phyloP scores from a whole-genome alignment of 202 grass and related monocot species.

The Schoenoplectus triqueter region DNA sequence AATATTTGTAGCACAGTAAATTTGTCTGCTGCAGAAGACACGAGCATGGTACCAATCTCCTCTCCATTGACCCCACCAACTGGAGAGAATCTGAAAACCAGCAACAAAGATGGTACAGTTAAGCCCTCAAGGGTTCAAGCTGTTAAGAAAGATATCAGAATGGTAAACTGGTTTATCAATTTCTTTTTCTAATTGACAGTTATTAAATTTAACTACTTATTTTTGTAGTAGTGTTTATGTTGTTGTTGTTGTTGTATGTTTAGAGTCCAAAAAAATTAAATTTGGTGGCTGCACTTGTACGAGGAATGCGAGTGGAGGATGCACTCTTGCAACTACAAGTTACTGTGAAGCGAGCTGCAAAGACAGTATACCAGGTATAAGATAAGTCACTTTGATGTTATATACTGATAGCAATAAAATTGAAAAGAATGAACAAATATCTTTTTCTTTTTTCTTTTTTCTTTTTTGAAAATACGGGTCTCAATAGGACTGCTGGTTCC shows the following conservation, averaged over 20 bases:
- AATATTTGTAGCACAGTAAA: constrained; percentile 71
- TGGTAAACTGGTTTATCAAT: constrained; percentile 48
- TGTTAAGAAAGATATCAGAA: constrained; percentile 83
- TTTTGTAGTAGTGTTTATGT: constrained; percentile 30
- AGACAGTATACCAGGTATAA: constrained; percentile 74
- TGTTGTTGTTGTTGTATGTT: constrained; percentile 21
- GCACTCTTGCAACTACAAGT: constrained; percentile 88
- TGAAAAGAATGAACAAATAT: background rate
- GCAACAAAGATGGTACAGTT: constrained; percentile 46
- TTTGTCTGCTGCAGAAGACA: constrained; percentile 55
- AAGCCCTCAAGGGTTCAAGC: constrained; percentile 72
- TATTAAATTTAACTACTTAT: constrained; percentile 29
- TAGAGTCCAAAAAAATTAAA: constrained; percentile 97
- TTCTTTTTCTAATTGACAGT: background rate
- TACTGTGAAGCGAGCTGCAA: constrained; percentile 83
- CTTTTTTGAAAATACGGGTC: too few relatives aligned
- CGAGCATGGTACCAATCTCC: constrained; percentile 69
- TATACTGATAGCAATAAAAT: constrained; percentile 8
- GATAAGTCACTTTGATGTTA: background rate
- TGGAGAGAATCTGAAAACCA: constrained; percentile 47
- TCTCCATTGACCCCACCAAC: constrained; percentile 69
- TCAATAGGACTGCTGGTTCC: too few relatives aligned
- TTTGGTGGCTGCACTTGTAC: constrained; percentile 78
- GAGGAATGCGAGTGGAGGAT: constrained; percentile 95
- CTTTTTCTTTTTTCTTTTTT: too few relatives aligned